A percentile compares a stretch with the other conserved stretches of the same genome.
Conservation (phyloP, 2,329 filamentous ascomycete genomes). For the Fusarium tupiense region DNA sequence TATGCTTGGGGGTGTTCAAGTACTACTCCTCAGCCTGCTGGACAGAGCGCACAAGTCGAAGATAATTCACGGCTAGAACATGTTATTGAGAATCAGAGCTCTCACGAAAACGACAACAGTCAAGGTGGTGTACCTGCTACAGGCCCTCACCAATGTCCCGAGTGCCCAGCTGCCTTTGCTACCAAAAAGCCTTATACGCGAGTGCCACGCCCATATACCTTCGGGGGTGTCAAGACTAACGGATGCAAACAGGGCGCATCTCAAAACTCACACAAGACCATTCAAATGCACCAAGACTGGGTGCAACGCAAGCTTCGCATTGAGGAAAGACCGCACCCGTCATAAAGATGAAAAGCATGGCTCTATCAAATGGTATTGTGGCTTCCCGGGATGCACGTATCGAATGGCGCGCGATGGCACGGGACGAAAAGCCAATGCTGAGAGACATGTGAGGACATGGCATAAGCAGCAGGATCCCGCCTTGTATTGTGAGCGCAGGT, state of each 20-base stretch:
- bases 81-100: not conserved
- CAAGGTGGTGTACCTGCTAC: not conserved
- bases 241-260: not conserved
- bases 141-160: not conserved
- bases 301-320: not conserved
- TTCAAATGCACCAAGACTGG: not conserved
- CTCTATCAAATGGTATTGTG: not conserved
- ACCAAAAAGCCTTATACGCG: not conserved
- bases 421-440: not conserved
- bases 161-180: not conserved
- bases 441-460: too few relatives aligned
- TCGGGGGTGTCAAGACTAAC: not conserved
- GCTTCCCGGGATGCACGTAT: not conserved
- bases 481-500: too few relatives aligned
- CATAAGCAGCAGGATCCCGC: too few relatives aligned
- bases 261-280: not conserved
- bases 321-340: not conserved
- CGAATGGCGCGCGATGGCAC: not conserved
- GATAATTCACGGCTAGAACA: conserved; percentile 1
- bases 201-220: not conserved
- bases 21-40: not conserved
- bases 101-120: not conserved
- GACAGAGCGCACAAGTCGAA: not conserved
- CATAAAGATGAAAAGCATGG: not conserved
- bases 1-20: not conserved